Conservation (phyloP, 2,329 filamentous ascomycete genomes). For the Rasamsonia emersonii region DNA sequence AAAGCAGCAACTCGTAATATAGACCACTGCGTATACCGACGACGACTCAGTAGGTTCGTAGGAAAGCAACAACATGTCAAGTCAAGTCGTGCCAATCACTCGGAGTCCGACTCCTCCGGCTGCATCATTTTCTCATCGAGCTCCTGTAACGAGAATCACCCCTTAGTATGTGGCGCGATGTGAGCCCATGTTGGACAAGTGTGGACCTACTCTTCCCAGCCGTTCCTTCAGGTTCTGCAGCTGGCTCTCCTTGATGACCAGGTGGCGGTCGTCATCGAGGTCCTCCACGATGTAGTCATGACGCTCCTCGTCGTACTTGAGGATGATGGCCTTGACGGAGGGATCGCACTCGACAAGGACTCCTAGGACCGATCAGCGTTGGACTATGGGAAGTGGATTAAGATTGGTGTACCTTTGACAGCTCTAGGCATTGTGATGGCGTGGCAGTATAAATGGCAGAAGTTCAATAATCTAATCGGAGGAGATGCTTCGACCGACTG, state of each 20-base stretch:
- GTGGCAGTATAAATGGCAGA: too few relatives aligned
- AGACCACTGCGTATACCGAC: too few relatives aligned
- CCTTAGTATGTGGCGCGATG: not conserved
- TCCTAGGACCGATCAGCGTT: slow-evolving; percentile 18
- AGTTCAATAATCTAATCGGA: not conserved
- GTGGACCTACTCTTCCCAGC: slow-evolving; percentile 29
- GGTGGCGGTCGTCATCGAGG: slow-evolving; percentile 36
- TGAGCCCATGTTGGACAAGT: too few relatives aligned
- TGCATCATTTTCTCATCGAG: slow-evolving; percentile 41
- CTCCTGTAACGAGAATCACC: slow-evolving; percentile 21
- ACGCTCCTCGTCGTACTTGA: slow-evolving; percentile 39
- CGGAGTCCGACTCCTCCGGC: slow-evolving; percentile 38
- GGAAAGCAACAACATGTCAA: too few relatives aligned
- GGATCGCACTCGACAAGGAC: slow-evolving; percentile 41
- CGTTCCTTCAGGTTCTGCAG: slow-evolving; percentile 33
- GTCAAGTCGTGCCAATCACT: slow-evolving; percentile 16
- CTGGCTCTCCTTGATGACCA: slow-evolving; percentile 40
- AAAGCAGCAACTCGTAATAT: too few relatives aligned
- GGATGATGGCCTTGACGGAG: slow-evolving; percentile 41
- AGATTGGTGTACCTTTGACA: slow-evolving; percentile 24
- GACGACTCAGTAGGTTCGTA: too few relatives aligned
- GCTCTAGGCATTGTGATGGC: slow-evolving; percentile 30
- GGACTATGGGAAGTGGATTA: not conserved
- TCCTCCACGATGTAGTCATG: slow-evolving; percentile 43
- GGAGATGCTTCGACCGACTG: not conserved